Evolutionary conservation across 495 filamentous ascomycete genomes (phyloP).

Genomic region (Parathielavia appendiculata): DNA sequence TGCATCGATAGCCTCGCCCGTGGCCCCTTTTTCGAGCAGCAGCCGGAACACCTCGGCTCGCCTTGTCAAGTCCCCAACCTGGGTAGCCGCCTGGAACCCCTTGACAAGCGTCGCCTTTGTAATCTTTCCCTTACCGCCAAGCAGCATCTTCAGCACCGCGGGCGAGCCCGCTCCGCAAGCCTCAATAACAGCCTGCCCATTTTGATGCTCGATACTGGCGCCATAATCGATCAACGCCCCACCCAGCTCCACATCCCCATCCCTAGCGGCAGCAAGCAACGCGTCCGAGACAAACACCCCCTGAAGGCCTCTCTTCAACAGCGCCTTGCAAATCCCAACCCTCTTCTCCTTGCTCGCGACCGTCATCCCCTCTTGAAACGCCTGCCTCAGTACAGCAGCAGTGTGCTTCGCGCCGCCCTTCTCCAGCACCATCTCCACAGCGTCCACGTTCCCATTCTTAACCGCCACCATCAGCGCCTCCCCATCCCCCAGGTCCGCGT

Average conservation of each 20-base stretch:
- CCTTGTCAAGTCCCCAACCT: constrained; percentile 36
- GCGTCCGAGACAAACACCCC: constrained; percentile 40
- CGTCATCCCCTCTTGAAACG: constrained; percentile 33
- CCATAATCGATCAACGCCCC: constrained; percentile 38
- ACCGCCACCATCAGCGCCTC: constrained; percentile 37
- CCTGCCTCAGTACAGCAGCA: constrained; percentile 25
- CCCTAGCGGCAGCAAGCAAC: constrained; percentile 38
- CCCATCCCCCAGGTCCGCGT: constrained; percentile 40
- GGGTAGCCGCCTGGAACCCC: constrained; percentile 43
- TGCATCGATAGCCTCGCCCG: constrained; percentile 39
- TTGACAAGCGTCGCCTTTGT: constrained; percentile 34
- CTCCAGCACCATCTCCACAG: constrained; percentile 37
- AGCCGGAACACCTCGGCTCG: constrained; percentile 39
- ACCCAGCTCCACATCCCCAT: constrained; percentile 43
- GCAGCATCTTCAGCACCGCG: constrained; percentile 40
- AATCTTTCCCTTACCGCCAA: constrained; percentile 29
- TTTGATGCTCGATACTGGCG: constrained; percentile 40
- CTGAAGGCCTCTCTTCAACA: constrained; percentile 31
- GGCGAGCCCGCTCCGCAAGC: constrained; percentile 38
- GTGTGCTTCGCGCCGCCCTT: constrained; percentile 27
- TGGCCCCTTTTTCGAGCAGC: constrained; percentile 38
- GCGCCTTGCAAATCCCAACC: constrained; percentile 30
- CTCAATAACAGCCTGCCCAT: constrained; percentile 43
- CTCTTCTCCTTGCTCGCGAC: constrained; percentile 29
- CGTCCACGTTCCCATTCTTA: constrained; percentile 32